Evolutionary conservation across 179 eudicot genomes (phyloP).

Genomic region (Spergularia azorica): DNA sequence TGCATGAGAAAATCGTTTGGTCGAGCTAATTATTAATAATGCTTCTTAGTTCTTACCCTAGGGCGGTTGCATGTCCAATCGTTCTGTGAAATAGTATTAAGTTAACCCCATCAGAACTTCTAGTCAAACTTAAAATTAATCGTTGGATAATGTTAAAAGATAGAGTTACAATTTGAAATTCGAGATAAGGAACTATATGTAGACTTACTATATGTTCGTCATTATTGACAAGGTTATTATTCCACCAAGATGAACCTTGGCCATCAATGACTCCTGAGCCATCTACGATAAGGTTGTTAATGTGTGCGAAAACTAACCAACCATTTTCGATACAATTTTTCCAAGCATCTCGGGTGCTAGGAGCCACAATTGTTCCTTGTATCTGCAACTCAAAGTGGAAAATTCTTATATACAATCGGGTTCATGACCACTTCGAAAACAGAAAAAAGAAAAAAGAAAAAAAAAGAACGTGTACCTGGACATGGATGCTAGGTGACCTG

Average conservation of each 20-base stretch:
- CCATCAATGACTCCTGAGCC: constrained; percentile 29
- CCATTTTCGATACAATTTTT: constrained; percentile 3
- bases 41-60: background rate
- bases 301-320: constrained; percentile 14
- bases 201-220: background rate
- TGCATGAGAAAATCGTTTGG: no score
- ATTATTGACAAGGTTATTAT: background rate
- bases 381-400: constrained; percentile 6
- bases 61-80: background rate
- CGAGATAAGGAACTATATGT: background rate
- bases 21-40: background rate
- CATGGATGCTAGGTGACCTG: constrained; percentile 6
- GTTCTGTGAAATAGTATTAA: background rate
- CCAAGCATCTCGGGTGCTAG: constrained; percentile 13
- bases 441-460: no score
- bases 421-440: no score
- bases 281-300: constrained; percentile 24
- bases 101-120: background rate
- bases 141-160: no score
- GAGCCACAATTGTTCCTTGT: constrained; percentile 29
- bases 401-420: no score
- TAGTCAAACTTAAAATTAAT: no score
- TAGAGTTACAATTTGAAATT: background rate
- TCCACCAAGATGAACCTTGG: constrained; percentile 34
- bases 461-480: constrained; percentile 6